A percentile compares a stretch with the other conserved stretches of the same genome.
phyloP scores from a whole-genome alignment of 2,329 filamentous ascomycete genomes.

The Trichophyton mentagrophytes region DNA sequence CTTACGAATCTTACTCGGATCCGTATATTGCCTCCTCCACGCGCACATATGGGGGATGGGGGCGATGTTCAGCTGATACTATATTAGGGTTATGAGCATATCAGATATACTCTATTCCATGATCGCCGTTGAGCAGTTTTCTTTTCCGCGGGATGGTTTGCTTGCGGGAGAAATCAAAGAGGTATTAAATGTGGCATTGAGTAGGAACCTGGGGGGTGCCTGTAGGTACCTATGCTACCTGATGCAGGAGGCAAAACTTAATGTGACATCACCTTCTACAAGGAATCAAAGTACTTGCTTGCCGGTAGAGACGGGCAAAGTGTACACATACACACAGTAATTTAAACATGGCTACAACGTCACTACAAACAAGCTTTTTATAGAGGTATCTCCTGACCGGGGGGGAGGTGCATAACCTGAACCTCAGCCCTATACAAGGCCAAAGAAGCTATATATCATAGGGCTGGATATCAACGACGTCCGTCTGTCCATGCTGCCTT shows the following conservation, averaged over 20 bases:
- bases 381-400: not conserved
- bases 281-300: not conserved
- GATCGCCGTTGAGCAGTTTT: not conserved
- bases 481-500: not conserved
- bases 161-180: not conserved
- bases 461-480: not conserved
- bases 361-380: conserved; percentile 2
- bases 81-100: not conserved
- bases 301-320: not conserved
- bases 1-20: conserved; percentile 1
- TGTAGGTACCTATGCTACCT: not conserved
- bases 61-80: not conserved
- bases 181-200: not conserved
- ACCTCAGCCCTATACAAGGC: not conserved
- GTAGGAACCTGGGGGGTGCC: not conserved
- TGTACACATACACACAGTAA: not conserved
- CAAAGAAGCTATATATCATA: not conserved
- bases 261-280: not conserved
- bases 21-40: not conserved
- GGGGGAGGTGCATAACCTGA: not conserved
- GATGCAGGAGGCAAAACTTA: not conserved
- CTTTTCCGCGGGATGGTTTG: not conserved
- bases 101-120: not conserved
- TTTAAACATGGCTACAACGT: not conserved
- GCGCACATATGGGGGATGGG: not conserved